These are phyloP conservation scores for Willaertia magna DNA, from an alignment of 208 protist species.

Conservation along the genomic window DNA sequence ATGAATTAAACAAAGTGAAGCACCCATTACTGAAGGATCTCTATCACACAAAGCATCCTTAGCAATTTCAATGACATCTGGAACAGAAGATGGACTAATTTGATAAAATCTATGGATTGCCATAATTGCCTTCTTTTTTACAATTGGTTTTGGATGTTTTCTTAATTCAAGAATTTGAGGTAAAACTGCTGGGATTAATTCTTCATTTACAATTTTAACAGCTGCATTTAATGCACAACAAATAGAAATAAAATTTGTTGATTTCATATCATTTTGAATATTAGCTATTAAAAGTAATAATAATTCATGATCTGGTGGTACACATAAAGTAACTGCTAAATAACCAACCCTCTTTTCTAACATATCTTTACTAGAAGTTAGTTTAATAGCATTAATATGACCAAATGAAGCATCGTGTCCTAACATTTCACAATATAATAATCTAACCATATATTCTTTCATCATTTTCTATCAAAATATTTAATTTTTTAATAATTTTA, in stretches of 20 bases:
- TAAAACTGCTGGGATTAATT: constrained; percentile 68
- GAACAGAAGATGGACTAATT: constrained; percentile 23
- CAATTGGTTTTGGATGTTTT: constrained; percentile 29
- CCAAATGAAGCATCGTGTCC: constrained; percentile 70
- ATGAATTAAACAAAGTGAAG: constrained; percentile 59
- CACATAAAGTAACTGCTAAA: constrained; percentile 60
- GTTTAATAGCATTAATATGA: constrained; percentile 87
- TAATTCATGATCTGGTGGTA: constrained; percentile 68
- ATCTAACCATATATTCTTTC: constrained; percentile 60
- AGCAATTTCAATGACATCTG: constrained; percentile 41
- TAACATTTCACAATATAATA: constrained; percentile 88
- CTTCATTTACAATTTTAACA: constrained; percentile 52
- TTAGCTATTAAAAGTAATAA: constrained; percentile 81
- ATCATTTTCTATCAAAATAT: constrained; percentile 22
- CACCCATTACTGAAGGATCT: constrained; percentile 87
- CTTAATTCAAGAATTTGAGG: constrained; percentile 42
- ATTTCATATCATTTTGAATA: constrained; percentile 76
- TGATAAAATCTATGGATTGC: constrained; percentile 66
- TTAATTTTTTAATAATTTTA: background rate
- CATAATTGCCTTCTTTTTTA: constrained; percentile 79
- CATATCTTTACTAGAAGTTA: constrained; percentile 53
- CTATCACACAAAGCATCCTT: constrained; percentile 69
- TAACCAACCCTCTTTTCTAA: constrained; percentile 72
- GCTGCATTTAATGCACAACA: constrained; percentile 68
- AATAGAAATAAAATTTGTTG: constrained; percentile 68